Conservation (phyloP, 805 yeast species). For the Teunomyces tritomae region DNA sequence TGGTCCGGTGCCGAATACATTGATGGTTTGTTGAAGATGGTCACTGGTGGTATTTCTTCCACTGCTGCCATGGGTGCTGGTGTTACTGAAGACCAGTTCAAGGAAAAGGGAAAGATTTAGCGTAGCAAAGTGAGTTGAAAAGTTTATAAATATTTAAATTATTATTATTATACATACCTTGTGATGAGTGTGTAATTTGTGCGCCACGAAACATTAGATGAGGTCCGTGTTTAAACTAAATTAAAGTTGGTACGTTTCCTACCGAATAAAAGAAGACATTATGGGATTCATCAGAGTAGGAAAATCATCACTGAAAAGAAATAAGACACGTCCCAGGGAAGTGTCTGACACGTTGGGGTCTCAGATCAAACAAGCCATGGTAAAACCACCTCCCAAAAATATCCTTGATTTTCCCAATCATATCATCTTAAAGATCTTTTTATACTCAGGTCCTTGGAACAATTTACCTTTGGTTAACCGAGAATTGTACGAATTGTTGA, state of each 20-base stretch:
- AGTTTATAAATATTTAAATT: not conserved
- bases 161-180: not conserved
- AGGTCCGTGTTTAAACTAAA: too few species aligned
- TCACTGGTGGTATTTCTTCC: slow-evolving; percentile 90
- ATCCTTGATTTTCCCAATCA: slow-evolving; percentile 38
- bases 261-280: not conserved
- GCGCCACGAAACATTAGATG: too few species aligned
- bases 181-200: not conserved
- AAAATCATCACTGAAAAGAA: slow-evolving; percentile 14
- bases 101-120: slow-evolving; percentile 30
- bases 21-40: slow-evolving; percentile 84
- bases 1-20: slow-evolving; percentile 99
- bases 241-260: not conserved
- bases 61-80: slow-evolving; percentile 99
- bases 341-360: not conserved
- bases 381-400: not conserved
- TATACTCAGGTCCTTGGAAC: slow-evolving; percentile 32
- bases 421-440: slow-evolving; percentile 37
- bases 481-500: slow-evolving; percentile 19
- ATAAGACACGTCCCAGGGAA: slow-evolving; percentile 3
- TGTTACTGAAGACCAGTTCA: slow-evolving; percentile 96
- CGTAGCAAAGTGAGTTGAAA: not conserved
- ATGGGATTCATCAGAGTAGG: slow-evolving; percentile 31
- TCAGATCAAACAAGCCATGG: not conserved
- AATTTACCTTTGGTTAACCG: slow-evolving; percentile 29